Base-by-base conservation (phyloP, 768 basidiomycete species). In the Termitomyces sp. region DNA sequence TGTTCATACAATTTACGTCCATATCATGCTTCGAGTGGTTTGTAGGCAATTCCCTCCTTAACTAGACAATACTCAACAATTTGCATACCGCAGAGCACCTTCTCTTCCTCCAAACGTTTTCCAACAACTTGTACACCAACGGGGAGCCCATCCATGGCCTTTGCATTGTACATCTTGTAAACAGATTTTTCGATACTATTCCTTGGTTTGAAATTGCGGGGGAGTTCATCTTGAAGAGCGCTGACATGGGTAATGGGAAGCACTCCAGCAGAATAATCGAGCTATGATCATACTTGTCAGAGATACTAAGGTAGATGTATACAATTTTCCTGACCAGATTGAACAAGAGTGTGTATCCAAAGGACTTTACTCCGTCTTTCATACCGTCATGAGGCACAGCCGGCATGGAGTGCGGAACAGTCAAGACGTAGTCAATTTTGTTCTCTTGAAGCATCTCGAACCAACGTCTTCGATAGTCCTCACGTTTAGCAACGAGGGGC, bases 111-210 rank as follows among this genome's bases (percentile, higher is more conserved):
- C 34, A 85, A 71, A 32, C 82, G 68, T 51, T 74, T 73, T 0
- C 83, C 84, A 0, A 85, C 73, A 15, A 87, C 71, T 60, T 87
- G 83, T 1, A 85, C 78, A 4, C 82, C 80, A 1, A 87, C 69
- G 0, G 85, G 84, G 10, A 85, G 68, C 2, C 83, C 83, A 42
- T 77, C 69, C 80, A 84, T 83, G 40, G 73, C 73, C 2, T 68
- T 60, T 0, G 79, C 68, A 56, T 82, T 70, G 51, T 86, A 87
- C 47, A 77, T 69, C 22, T 67, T 64, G 59, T 82, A 84, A 0
- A 76, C 75, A 7, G 70, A 72, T 49, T 67, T 68, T 47, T 81
- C 80, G 15, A 78, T 63, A 2, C 68, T 63, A 49, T 81, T 81
- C 52, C 77, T 70, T 0, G 66, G 60, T 45, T 64, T 69, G 56